Evolutionary conservation across 148 eudicot species (phyloP).

Genomic region (Linanthus parryae): DNA sequence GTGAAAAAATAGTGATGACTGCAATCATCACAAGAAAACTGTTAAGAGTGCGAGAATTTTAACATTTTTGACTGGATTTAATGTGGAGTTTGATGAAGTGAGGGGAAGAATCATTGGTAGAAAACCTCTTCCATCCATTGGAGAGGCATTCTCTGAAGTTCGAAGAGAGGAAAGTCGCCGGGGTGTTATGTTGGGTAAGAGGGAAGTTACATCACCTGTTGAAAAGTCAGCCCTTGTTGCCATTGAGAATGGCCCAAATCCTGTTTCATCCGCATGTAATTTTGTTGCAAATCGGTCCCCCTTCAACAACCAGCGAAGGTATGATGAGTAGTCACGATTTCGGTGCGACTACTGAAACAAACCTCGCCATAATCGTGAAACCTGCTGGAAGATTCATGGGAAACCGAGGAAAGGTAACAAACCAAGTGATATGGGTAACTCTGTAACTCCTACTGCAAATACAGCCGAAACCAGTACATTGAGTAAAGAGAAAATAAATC

Average conservation of each 20-base stretch:
- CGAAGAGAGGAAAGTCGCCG: too few relatives aligned
- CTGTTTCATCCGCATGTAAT: too few relatives aligned
- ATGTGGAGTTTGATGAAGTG: constrained; percentile 2
- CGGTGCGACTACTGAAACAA: constrained; percentile 4
- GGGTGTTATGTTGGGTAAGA: too few relatives aligned
- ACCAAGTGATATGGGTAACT: not conserved
- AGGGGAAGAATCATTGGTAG: not conserved
- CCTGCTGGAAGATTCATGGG: constrained; percentile 5
- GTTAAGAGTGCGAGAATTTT: not conserved
- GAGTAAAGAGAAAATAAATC: not conserved
- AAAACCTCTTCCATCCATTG: not conserved
- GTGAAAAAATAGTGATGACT: constrained; percentile 1
- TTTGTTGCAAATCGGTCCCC: not conserved
- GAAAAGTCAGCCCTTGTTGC: not conserved
- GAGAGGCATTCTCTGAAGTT: not conserved
- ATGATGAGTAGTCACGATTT: not conserved
- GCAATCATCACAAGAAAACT: not conserved
- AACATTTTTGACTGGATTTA: not conserved
- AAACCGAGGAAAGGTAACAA: not conserved
- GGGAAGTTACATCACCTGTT: not conserved
- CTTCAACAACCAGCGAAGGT: not conserved
- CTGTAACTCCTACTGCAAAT: not conserved
- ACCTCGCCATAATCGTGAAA: not conserved
- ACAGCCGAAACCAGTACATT: not conserved
- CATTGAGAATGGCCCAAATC: too few relatives aligned